A percentile compares a stretch with the other conserved stretches of the same genome.
These are phyloP conservation scores for Coemansia sp. DNA, from an alignment of 192 early-diverging fungal species.

Conservation along the genomic window DNA sequence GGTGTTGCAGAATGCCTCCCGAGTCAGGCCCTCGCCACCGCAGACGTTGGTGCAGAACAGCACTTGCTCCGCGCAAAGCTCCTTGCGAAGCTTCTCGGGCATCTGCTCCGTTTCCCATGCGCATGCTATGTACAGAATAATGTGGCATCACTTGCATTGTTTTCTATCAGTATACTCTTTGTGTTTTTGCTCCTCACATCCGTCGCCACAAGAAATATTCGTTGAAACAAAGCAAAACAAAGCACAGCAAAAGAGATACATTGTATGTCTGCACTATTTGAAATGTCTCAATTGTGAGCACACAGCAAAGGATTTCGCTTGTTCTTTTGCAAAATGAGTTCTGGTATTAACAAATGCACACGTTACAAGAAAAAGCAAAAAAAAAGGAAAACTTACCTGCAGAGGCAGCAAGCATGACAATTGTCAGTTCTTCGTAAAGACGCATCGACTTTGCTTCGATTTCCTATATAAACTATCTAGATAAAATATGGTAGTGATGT, in stretches of 20 bases:
- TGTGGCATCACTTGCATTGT: background rate
- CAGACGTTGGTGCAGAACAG: conserved; percentile 54
- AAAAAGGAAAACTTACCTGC: conserved; percentile 19
- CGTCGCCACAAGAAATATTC: no score
- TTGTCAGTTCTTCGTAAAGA: conserved; percentile 21
- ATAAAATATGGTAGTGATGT: background rate
- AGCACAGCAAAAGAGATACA: no score
- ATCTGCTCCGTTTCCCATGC: conserved; percentile 50
- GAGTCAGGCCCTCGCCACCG: conserved; percentile 41
- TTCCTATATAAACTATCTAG: background rate
- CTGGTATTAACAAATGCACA: no score
- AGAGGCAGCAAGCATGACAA: conserved; percentile 23
- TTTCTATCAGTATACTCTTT: background rate
- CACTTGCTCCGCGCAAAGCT: conserved; percentile 54
- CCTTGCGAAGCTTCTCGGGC: conserved; percentile 53
- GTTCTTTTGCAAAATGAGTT: no score
- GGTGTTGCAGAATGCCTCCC: conserved; percentile 54
- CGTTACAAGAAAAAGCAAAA: no score
- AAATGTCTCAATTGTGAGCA: no score
- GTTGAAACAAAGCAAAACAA: no score
- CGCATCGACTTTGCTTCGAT: conserved; percentile 6
- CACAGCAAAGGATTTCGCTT: no score
- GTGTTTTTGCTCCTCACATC: background rate
- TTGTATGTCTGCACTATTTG: no score
- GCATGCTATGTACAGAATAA: conserved; percentile 16